Evolutionary conservation across 148 eudicot species (phyloP).

Genomic region (Fallopia convolvulus): DNA sequence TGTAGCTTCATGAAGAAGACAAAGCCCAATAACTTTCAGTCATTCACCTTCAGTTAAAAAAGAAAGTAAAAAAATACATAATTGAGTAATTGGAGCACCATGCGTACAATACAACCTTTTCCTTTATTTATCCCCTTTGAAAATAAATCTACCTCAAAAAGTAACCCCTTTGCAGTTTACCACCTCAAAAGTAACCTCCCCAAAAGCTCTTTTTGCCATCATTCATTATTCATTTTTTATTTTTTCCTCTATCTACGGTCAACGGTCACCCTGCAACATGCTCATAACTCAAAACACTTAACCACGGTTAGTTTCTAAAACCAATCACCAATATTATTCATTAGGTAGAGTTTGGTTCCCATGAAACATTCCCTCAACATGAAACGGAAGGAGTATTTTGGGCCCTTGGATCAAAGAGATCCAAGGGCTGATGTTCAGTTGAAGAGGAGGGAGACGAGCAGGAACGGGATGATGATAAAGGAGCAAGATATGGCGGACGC

Average conservation of each 20-base stretch:
- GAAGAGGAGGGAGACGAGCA: too few relatives aligned
- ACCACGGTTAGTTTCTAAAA: neutral
- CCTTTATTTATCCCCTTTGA: neutral
- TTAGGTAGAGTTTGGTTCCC: too few relatives aligned
- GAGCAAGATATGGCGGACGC: too few relatives aligned
- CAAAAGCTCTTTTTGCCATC: neutral
- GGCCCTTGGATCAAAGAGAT: too few relatives aligned
- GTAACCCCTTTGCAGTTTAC: neutral
- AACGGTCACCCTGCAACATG: slow-evolving; percentile 5
- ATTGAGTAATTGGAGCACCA: neutral
- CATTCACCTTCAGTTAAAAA: neutral
- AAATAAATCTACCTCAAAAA: neutral
- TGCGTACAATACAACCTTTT: neutral
- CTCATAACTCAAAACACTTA: neutral
- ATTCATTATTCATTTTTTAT: neutral
- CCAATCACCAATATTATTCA: neutral
- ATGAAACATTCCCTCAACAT: too few relatives aligned
- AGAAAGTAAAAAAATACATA: neutral
- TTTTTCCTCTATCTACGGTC: neutral
- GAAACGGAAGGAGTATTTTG: too few relatives aligned
- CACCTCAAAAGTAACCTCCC: slow-evolving; percentile 7
- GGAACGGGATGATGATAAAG: too few relatives aligned
- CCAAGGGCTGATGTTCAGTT: too few relatives aligned
- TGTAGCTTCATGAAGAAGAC: neutral
- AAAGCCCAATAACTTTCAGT: neutral